Percentiles rank a stretch among this genome's conserved stretches.
phyloP scores from a whole-genome alignment of 768 basidiomycete species.

The Termitomyces sp. region DNA sequence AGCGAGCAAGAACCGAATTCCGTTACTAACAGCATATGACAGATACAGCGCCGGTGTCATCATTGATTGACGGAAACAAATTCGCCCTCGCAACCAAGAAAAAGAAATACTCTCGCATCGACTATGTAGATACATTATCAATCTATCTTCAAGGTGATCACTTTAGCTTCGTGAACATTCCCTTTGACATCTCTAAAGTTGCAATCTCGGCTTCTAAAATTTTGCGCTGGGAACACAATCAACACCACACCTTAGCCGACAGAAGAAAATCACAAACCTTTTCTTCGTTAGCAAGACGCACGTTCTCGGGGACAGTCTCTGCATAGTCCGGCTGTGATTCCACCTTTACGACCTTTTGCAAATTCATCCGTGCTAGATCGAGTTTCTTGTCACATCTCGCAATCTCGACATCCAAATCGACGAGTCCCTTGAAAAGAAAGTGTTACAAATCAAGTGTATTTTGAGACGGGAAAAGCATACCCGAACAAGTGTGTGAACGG shows the following conservation, averaged over 20 bases:
- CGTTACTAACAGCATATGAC: too few species aligned
- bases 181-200: constrained; percentile 65
- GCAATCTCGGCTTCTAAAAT: constrained; percentile 79
- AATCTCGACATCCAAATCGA: constrained; percentile 87
- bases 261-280: constrained; percentile 53
- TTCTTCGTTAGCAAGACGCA: constrained; percentile 71
- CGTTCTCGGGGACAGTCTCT: constrained; percentile 74
- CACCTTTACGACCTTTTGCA: constrained; percentile 75
- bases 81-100: neutral
- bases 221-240: constrained; percentile 49
- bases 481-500: constrained; percentile 82
- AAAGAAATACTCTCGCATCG: neutral
- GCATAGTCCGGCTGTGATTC: constrained; percentile 75
- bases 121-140: neutral
- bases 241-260: neutral
- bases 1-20: too few species aligned
- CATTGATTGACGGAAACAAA: neutral
- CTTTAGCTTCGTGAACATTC: constrained; percentile 73
- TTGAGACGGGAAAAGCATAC: constrained; percentile 36
- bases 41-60: neutral
- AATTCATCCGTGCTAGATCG: constrained; percentile 60
- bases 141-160: constrained; percentile 2
- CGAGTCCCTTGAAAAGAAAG: constrained; percentile 61
- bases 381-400: constrained; percentile 90
- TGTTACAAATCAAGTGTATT: neutral